Evolutionary conservation across 2,329 filamentous ascomycete genomes (phyloP), one percentile per base, ranked within the genome.

Genomic region (Penicillium aurantiogriseum): DNA sequence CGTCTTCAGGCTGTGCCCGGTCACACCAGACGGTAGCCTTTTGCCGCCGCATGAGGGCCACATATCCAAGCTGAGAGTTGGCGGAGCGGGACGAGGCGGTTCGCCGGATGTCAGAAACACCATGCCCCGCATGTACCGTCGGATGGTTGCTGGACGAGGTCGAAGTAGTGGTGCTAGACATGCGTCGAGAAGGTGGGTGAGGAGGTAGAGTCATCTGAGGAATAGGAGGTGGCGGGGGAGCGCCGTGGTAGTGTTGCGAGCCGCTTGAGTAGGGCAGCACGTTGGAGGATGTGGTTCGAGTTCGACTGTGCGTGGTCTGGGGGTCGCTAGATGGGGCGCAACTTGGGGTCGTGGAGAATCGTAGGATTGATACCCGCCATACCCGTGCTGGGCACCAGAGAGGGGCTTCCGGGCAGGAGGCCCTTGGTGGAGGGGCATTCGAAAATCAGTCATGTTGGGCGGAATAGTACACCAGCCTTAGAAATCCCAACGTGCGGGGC

Each of bases 1-100:
- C 91, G 72, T 99, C 94, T 75, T 97, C 92, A 61, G 90, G 87
- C 74, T 99, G 94, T 10, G 93, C 85, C 53, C 92, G 88, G 72
- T 97, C 94, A 79, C 92, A 97, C 94, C 94, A 99, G 5, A 99
- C 94, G 0, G 94, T 99, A 33, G 92, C 94, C 74, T 97, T 97
- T 77, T 99, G 94, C 74, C 92, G 93, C 61, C 94, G 87, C 78
- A 99, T 88, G n/a, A 97, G 83, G 36, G 94, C 92, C 51, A 99
- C 94, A 75, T 99, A 99, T 63, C 91, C 88, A n/a, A 88, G 78
- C 60, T 84, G 83, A 17, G 80, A 80, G 54, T 79, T 80, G 61
- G 83, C 84, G 23, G 91, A 95, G 67, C 91, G 87, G 51, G 89
- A 89, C 4, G 91, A 96, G 31, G 87, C 90, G 29, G 91, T 95